phyloP scores from a whole-genome alignment of 1,284 basidiomycete species.

The Athelia sp. region DNA sequence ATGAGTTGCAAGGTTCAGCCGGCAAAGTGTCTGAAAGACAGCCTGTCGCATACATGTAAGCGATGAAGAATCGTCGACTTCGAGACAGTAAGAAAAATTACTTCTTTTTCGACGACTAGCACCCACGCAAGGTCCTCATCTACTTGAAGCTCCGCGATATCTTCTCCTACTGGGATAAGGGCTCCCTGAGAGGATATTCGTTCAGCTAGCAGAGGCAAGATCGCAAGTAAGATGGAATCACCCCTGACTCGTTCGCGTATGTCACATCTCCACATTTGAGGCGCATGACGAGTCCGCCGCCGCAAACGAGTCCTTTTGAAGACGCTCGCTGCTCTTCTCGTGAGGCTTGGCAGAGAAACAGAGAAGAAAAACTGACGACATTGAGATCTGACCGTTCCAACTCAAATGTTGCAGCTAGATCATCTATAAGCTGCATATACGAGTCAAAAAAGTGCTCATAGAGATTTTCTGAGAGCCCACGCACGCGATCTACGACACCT shows the following conservation, averaged over 20 bases:
- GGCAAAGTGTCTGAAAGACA: slow-evolving; percentile 79
- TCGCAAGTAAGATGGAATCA: slow-evolving; percentile 20
- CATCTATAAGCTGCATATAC: slow-evolving; percentile 70
- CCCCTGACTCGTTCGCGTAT: slow-evolving; percentile 51
- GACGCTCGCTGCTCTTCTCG: slow-evolving; percentile 62
- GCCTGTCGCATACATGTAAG: slow-evolving; percentile 47
- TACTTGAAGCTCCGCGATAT: slow-evolving; percentile 57
- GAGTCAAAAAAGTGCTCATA: neutral
- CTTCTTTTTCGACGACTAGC: slow-evolving; percentile 90
- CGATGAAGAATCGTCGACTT: neutral
- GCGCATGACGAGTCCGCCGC: slow-evolving; percentile 55
- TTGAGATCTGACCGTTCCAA: slow-evolving; percentile 73
- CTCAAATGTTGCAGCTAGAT: slow-evolving; percentile 77
- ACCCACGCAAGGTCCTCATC: slow-evolving; percentile 63
- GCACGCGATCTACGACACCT: slow-evolving; percentile 67
- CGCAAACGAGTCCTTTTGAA: slow-evolving; percentile 81
- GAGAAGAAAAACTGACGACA: slow-evolving; percentile 47
- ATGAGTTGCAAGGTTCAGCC: slow-evolving; percentile 45
- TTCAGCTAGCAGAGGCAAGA: neutral
- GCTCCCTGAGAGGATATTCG: slow-evolving; percentile 42
- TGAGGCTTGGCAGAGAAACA: neutral
- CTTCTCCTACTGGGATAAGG: slow-evolving; percentile 73
- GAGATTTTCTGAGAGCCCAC: slow-evolving; percentile 9
- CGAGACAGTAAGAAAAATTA: slow-evolving; percentile 23
- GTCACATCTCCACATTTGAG: slow-evolving; percentile 53